phyloP scores from a whole-genome alignment of 164 flowering plant species.

The Kingdonia uniflora region DNA sequence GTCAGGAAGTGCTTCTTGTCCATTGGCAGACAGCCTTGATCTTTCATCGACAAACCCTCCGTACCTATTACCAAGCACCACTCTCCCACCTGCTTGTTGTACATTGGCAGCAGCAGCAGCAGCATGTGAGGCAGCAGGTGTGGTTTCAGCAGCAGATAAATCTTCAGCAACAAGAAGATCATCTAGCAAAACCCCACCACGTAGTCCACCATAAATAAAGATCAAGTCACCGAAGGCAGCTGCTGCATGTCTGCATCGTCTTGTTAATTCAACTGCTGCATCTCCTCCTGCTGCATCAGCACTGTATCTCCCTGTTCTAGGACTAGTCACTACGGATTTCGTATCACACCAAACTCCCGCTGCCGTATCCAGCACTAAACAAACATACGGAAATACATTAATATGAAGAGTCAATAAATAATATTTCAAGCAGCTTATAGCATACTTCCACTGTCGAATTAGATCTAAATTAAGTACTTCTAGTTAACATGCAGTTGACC shows the following conservation, averaged over 20 bases:
- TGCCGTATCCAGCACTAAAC: conserved; percentile 92
- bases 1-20: conserved; percentile 53
- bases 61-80: conserved; percentile 24
- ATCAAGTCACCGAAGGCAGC: conserved; percentile 95
- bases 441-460: too few species aligned
- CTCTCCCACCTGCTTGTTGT: conserved; percentile 37
- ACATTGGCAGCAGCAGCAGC: conserved; percentile 84
- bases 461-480: too few species aligned
- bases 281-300: conserved; percentile 99
- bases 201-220: conserved; percentile 94
- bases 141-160: conserved; percentile 92
- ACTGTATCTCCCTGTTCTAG: conserved; percentile 92
- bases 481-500: too few species aligned
- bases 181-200: conserved; percentile 98
- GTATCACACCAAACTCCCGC: conserved; percentile 99
- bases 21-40: conserved; percentile 24
- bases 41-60: conserved; percentile 57
- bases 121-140: conserved; percentile 91
- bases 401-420: too few species aligned
- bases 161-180: conserved; percentile 97
- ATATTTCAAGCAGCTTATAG: too few species aligned
- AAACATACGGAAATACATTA: background rate
- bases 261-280: conserved; percentile 91
- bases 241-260: conserved; percentile 99
- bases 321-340: conserved; percentile 91